phyloP scores from a whole-genome alignment of 169 alveolate genomes.

The Perkinsus marinus region DNA sequence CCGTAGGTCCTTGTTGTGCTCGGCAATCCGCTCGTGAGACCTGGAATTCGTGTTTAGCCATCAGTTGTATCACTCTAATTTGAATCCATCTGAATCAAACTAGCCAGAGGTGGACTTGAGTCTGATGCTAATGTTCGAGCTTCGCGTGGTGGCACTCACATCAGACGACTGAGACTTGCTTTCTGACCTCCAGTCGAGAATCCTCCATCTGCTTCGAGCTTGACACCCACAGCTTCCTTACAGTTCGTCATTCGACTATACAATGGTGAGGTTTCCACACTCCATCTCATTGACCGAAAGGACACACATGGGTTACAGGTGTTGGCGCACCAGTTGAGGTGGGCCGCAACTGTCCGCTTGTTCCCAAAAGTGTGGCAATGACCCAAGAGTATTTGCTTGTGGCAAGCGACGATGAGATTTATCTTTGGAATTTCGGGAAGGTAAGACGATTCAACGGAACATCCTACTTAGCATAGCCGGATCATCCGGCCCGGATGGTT shows the following conservation, averaged over 20 bases:
- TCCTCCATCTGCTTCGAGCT: too few species aligned
- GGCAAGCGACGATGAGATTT: constrained; percentile 52
- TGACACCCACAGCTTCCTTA: not conserved
- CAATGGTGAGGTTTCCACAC: not conserved
- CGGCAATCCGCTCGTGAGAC: constrained; percentile 48
- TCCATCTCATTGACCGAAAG: too few species aligned
- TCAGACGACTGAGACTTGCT: too few species aligned
- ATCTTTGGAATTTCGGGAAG: constrained; percentile 62
- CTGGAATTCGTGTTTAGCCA: constrained; percentile 42
- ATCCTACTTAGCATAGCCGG: not conserved
- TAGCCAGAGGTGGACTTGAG: too few species aligned
- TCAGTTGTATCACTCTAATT: constrained; percentile 53
- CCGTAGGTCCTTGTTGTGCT: constrained; percentile 38
- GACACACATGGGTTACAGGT: constrained; percentile 9
- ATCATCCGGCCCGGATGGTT: too few species aligned
- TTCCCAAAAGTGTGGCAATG: constrained; percentile 40
- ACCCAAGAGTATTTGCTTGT: constrained; percentile 61
- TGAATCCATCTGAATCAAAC: too few species aligned
- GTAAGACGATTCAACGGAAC: constrained; percentile 35
- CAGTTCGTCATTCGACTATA: constrained; percentile 12
- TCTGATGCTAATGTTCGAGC: too few species aligned
- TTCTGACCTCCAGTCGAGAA: too few species aligned
- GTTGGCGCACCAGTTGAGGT: constrained; percentile 30
- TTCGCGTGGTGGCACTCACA: too few species aligned
- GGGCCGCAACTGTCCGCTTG: constrained; percentile 50